phyloP scores from a whole-genome alignment of 2,329 filamentous ascomycete species.

The Huntiella moniliformis region DNA sequence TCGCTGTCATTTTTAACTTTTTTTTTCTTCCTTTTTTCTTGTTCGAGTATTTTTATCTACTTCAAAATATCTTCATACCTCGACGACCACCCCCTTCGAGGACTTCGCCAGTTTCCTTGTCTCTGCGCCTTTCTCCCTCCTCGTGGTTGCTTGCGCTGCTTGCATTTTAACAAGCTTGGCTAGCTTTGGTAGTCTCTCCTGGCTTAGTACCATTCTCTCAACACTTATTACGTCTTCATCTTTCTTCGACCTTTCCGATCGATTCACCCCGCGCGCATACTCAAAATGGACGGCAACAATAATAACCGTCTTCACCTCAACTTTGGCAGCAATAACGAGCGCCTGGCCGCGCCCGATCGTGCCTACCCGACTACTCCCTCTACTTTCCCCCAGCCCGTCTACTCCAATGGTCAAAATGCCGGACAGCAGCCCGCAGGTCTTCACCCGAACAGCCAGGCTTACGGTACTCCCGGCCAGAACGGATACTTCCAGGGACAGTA shows the following conservation, averaged over 20 bases:
- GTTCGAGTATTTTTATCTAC: too few relatives aligned
- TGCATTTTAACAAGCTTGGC: too few relatives aligned
- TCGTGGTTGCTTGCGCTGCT: neutral
- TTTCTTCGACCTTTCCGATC: neutral
- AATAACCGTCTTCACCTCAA: constrained; percentile 49
- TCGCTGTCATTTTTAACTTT: constrained; percentile 7
- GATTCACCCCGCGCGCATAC: neutral
- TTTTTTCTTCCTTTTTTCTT: neutral
- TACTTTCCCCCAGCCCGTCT: constrained; percentile 85
- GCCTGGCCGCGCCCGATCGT: constrained; percentile 41
- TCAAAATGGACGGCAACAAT: constrained; percentile 35
- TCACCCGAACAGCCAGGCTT: constrained; percentile 17
- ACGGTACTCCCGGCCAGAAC: constrained; percentile 19
- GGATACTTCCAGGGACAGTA: constrained; percentile 41
- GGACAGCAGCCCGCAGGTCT: constrained; percentile 15
- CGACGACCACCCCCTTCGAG: too few relatives aligned
- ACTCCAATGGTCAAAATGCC: constrained; percentile 24
- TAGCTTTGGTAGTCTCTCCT: neutral
- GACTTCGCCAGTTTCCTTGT: neutral
- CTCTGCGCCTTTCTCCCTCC: neutral
- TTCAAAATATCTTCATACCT: neutral
- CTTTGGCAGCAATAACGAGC: constrained; percentile 46
- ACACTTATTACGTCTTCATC: neutral
- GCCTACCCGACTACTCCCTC: constrained; percentile 79
- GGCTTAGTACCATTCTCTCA: neutral